Evolutionary conservation across 768 basidiomycete species (phyloP).

Genomic region (Mycena metata): DNA sequence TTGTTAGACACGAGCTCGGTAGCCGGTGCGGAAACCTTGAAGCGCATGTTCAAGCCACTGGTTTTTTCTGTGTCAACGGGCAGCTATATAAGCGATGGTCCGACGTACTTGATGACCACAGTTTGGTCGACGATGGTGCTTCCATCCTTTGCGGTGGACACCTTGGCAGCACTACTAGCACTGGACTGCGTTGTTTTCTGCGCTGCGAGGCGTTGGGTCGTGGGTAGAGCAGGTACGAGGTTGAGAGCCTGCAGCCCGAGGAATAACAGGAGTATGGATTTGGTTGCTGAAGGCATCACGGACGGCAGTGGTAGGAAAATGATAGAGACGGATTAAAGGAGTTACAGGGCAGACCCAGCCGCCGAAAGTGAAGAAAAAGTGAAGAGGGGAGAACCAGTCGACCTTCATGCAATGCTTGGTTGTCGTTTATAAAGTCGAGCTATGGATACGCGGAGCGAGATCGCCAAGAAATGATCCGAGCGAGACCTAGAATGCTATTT

Average conservation of each 20-base stretch:
- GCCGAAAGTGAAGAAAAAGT: constrained; percentile 17
- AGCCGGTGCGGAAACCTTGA: constrained; percentile 46
- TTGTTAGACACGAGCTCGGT: constrained; percentile 40
- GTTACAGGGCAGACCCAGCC: constrained; percentile 33
- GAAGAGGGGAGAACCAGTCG: constrained; percentile 12
- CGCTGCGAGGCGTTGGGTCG: constrained; percentile 2
- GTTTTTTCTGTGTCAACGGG: neutral
- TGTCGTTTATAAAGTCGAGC: neutral
- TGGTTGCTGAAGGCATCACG: constrained; percentile 19
- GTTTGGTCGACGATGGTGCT: constrained; percentile 45
- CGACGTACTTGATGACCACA: constrained; percentile 44
- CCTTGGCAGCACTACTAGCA: constrained; percentile 20
- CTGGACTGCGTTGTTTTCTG: constrained; percentile 9
- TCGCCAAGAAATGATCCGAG: no score
- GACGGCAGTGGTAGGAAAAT: constrained; percentile 1
- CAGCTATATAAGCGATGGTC: neutral
- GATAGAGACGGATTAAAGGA: neutral
- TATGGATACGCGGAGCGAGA: no score
- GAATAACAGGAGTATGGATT: constrained; percentile 23
- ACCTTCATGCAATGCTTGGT: no score
- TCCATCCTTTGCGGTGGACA: constrained; percentile 42
- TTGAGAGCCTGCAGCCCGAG: constrained; percentile 12
- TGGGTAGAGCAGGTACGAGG: constrained; percentile 13
- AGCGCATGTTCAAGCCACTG: constrained; percentile 46
- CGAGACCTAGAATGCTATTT: no score